phyloP scores from a whole-genome alignment of 148 eudicot species.

The Chenopodium suecicum region DNA sequence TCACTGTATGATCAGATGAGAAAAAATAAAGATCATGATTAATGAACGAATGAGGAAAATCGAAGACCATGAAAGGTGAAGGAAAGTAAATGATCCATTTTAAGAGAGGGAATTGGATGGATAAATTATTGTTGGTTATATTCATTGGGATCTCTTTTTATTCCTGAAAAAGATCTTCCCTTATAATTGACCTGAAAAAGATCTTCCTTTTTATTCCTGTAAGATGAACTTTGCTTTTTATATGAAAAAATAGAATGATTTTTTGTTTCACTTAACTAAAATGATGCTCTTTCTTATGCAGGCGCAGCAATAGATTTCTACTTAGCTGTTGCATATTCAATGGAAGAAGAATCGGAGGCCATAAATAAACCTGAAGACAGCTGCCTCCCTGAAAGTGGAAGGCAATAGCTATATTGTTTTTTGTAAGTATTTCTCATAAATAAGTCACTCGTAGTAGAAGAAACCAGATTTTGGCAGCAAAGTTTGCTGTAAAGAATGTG shows the following conservation, averaged over 20 bases:
- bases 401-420: slow-evolving; percentile 2
- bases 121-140: no score
- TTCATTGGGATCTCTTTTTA: no score
- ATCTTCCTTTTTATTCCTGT: neutral
- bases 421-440: slow-evolving; percentile 25
- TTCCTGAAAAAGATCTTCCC: no score
- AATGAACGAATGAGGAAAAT: no score
- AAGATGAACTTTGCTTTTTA: neutral
- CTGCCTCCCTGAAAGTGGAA: slow-evolving; percentile 1
- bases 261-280: neutral
- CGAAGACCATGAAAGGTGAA: no score
- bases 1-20: neutral
- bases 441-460: slow-evolving; percentile 9
- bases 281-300: slow-evolving; percentile 5
- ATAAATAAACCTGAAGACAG: slow-evolving; percentile 21
- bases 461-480: slow-evolving; percentile 19
- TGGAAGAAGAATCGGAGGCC: slow-evolving; percentile 35
- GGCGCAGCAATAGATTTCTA: slow-evolving; percentile 34
- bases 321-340: slow-evolving; percentile 43
- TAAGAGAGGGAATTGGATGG: no score
- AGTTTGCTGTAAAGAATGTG: slow-evolving; percentile 23
- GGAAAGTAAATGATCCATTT: no score
- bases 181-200: neutral
- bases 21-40: neutral
- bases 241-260: neutral